phyloP scores from a whole-genome alignment of 306 rosid species.

The Cotoneaster glaucophyllus region DNA sequence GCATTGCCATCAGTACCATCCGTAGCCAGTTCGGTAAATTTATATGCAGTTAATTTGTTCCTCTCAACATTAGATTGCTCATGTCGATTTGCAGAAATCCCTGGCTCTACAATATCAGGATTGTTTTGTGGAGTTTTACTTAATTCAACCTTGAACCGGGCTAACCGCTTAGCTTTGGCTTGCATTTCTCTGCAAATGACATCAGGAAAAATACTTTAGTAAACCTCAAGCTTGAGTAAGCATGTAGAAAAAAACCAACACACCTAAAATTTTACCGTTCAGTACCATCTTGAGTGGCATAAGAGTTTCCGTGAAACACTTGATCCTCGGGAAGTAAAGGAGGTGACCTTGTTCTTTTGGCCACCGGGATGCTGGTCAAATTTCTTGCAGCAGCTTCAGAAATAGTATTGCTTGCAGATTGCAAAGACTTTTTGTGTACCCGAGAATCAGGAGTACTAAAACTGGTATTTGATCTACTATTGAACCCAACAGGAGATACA shows the following conservation, averaged over 20 bases:
- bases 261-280: slow-evolving; percentile 56
- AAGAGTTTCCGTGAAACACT: slow-evolving; percentile 36
- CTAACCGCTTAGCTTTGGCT: slow-evolving; percentile 94
- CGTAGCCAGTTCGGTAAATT: slow-evolving; percentile 36
- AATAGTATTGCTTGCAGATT: slow-evolving; percentile 15
- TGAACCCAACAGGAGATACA: slow-evolving; percentile 29
- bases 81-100: slow-evolving; percentile 29
- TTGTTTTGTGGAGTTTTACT: slow-evolving; percentile 39
- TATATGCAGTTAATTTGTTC: slow-evolving; percentile 34
- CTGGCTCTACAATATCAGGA: slow-evolving; percentile 38
- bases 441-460: slow-evolving; percentile 16
- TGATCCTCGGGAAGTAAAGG: slow-evolving; percentile 42
- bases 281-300: slow-evolving; percentile 45
- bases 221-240: slow-evolving; percentile 5
- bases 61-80: slow-evolving; percentile 31
- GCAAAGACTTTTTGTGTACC: slow-evolving; percentile 17
- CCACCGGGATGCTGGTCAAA: slow-evolving; percentile 27
- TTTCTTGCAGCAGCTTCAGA: slow-evolving; percentile 22
- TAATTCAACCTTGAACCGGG: slow-evolving; percentile 82
- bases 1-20: slow-evolving; percentile 34
- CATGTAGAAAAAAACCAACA: slow-evolving; percentile 14
- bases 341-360: slow-evolving; percentile 84
- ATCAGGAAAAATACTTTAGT: slow-evolving; percentile 3
- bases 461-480: slow-evolving; percentile 19
- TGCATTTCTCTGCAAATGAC: slow-evolving; percentile 52